Evolutionary conservation across 768 basidiomycete genomes (phyloP), one percentile per base, ranked within the genome.

Genomic region (Termitomyces sp.): DNA sequence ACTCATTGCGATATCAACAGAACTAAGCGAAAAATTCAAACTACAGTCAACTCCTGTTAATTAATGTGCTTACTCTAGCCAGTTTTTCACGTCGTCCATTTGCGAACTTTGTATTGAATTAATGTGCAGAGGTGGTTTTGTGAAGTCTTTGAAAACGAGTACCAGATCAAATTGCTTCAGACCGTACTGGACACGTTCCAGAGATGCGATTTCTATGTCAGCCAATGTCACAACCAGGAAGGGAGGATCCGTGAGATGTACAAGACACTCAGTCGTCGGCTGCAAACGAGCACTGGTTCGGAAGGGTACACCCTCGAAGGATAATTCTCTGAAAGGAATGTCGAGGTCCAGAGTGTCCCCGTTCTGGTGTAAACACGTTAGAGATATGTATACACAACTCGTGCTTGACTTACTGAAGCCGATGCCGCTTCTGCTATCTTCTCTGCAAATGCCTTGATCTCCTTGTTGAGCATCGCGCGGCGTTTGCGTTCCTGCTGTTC

Each of bases 81-180:
- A 99, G 66, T 97, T 95, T 74, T 98, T 98, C 60, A 99, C 95
- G 62, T 95, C 94, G 66, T 99, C 97, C 66, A 98, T 83, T 63
- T 93, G 89, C 2, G 83, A 74, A 55, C 83, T 90, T 23, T 91
- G 94, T 62, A 99, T 95, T 0, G 94, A 94, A 69, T 99, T 98
- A 76, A 98, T 93, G 66, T 98, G 97, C 10, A 98, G 78, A 0
- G 96, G 95, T 3, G 87, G 59, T 66, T 91, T 91, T 37, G 91
- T 89, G 72, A 98, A 98, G 70, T 99, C 97, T 67, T 92, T 92
- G 80, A 98, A 91, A 58, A 99, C 88, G 45, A 98, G 81, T n/a
- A 97, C 90, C 65, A 98, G 79, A 78, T 98, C 97, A 64, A 99
- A 99, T 63, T 98, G 95, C 71, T 92, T 96, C 60, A 98, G 73